Evolutionary conservation across 805 yeast genomes (phyloP), one percentile per base, ranked within the genome.

Genomic region (Metschnikowia gelsemii): DNA sequence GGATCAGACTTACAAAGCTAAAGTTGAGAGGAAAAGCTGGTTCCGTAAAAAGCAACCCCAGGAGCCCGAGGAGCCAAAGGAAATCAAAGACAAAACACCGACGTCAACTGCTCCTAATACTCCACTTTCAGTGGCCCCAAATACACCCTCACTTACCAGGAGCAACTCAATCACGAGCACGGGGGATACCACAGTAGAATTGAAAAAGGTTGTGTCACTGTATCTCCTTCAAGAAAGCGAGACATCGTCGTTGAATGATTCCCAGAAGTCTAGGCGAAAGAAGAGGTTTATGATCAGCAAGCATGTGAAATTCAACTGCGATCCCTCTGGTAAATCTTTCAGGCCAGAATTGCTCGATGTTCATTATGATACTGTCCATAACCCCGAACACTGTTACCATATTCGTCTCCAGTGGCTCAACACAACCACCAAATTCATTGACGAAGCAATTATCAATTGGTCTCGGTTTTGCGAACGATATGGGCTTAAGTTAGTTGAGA

Each of bases 371-470:
- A 75, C 82, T 32, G 90, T 90, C 3, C 96, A 89, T 59, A 91
- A 90, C 57, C 96, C 97, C 0, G 91, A 86, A 51, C 96, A 90
- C 55, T 90, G 97, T 57, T 93, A 82, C 66, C 98, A 91, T 56
- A 75, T 93, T 23, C 71, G 96, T 34, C 61, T 91, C 11, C 97
- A 93, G 58, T 93, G 99, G 99, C 66, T 91, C 23, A 87, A 85
- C 46, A 81, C 96, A 0, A 88, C 98, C 0, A 84, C 95, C 2
- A 86, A 85, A 57, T 64, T 65, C 39, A 60, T 66, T 31, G 96
- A 89, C 44, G 95, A 89, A 50, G 70, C 85, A 9, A 72, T 89
- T 31, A 79, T 73, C 32, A 75, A 79, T 35, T 84, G 97, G 87
- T 78, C 88, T 0, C 74, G 96, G 42, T 69, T 83, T 35, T 87